phyloP scores from a whole-genome alignment of 345 rosid genomes.

The Sonneratia alba region DNA sequence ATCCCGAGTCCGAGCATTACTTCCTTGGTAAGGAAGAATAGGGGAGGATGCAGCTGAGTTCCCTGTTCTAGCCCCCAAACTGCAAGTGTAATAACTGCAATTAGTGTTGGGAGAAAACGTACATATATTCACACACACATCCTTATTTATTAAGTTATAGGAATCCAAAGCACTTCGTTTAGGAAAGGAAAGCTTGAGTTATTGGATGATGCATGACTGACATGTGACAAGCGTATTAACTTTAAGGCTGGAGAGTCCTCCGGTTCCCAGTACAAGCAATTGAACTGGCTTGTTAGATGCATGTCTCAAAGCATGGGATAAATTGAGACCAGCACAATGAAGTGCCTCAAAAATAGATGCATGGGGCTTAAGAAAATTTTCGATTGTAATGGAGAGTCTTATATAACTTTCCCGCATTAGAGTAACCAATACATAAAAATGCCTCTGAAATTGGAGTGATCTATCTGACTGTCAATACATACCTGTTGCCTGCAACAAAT shows the following conservation, averaged over 20 bases:
- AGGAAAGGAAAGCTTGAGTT: too few relatives aligned
- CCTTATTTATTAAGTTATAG: neutral
- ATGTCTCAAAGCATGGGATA: neutral
- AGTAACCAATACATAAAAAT: neutral
- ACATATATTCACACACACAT: neutral
- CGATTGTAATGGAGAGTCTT: neutral
- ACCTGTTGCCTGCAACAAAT: slow-evolving; percentile 53
- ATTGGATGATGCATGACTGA: neutral
- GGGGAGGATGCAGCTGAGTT: slow-evolving; percentile 58
- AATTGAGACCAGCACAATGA: neutral
- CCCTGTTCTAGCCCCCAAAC: slow-evolving; percentile 62
- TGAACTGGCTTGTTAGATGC: neutral
- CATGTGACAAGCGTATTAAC: neutral
- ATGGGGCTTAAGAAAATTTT: neutral
- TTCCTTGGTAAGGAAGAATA: slow-evolving; percentile 79
- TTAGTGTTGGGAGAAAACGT: neutral
- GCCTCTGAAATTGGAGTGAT: too few relatives aligned
- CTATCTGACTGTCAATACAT: neutral
- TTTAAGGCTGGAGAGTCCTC: neutral
- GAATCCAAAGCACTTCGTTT: too few relatives aligned
- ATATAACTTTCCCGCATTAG: neutral
- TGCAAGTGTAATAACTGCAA: slow-evolving; percentile 16
- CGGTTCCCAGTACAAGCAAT: neutral
- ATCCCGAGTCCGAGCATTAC: slow-evolving; percentile 75
- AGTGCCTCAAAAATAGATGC: neutral